A percentile compares a stretch with the other conserved stretches of the same genome.
Evolutionary conservation across 1,284 basidiomycete genomes (phyloP).

Genomic region (Fomitopsis schrenkii): DNA sequence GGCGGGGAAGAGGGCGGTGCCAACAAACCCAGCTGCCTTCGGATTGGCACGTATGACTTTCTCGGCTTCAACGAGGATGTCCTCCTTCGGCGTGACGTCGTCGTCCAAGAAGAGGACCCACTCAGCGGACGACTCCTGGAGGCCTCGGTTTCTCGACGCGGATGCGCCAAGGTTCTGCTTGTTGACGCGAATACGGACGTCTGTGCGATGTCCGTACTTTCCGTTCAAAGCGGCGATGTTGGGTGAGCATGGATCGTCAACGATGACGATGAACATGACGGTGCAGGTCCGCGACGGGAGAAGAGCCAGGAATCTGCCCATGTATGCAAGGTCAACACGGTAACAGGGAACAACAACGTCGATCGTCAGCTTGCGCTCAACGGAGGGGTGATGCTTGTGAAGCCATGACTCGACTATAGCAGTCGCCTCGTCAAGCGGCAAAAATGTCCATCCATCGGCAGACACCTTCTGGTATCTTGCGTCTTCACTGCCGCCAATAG

Average conservation of each 20-base stretch:
- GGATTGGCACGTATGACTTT: constrained; percentile 42
- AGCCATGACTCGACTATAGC: constrained; percentile 36
- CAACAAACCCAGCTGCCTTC: constrained; percentile 50
- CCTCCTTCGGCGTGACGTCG: constrained; percentile 41
- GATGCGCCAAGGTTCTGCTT: constrained; percentile 41
- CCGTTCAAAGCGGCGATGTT: constrained; percentile 29
- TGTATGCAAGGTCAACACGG: constrained; percentile 41
- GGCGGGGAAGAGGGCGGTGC: constrained; percentile 44
- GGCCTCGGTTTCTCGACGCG: constrained; percentile 44
- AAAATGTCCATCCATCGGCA: constrained; percentile 45
- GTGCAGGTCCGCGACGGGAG: constrained; percentile 36
- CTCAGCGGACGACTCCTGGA: constrained; percentile 43
- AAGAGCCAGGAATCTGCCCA: constrained; percentile 42
- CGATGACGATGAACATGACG: constrained; percentile 53
- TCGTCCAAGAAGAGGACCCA: constrained; percentile 57
- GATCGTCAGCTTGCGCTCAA: constrained; percentile 38
- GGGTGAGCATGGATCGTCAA: constrained; percentile 48
- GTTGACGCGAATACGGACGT: constrained; percentile 48
- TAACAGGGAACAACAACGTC: constrained; percentile 57
- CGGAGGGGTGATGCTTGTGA: constrained; percentile 15
- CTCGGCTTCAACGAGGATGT: constrained; percentile 45
- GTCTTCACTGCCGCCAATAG: constrained; percentile 39
- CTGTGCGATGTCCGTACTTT: constrained; percentile 34
- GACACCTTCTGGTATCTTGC: constrained; percentile 47
- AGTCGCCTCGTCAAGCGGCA: constrained; percentile 38